Conservation (phyloP, 768 basidiomycete species). For the Pleurotus giganteus region DNA sequence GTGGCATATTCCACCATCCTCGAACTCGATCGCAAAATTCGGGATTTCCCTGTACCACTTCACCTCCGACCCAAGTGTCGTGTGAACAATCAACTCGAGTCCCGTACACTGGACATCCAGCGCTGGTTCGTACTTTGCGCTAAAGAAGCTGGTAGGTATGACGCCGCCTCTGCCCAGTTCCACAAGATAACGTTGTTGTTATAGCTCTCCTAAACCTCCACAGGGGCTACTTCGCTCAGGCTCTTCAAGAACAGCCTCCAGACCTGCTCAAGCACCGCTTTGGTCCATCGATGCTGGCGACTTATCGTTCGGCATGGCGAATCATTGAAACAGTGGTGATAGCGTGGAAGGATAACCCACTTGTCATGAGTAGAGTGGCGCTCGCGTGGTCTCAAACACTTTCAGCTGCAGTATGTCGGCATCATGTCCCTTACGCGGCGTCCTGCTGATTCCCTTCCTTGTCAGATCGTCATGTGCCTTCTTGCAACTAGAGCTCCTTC, state of each 20-base stretch:
- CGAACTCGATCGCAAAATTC: slow-evolving; percentile 57
- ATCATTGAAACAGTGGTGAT: slow-evolving; percentile 48
- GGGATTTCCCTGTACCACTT: slow-evolving; percentile 54
- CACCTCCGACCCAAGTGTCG: slow-evolving; percentile 39
- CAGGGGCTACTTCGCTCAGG: slow-evolving; percentile 65
- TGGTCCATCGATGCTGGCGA: slow-evolving; percentile 67
- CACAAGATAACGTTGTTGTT: neutral
- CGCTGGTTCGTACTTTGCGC: slow-evolving; percentile 39
- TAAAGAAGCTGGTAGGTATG: slow-evolving; percentile 48
- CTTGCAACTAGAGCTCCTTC: slow-evolving; percentile 48
- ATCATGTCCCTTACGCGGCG: neutral
- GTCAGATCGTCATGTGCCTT: slow-evolving; percentile 59
- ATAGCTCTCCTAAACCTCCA: slow-evolving; percentile 64
- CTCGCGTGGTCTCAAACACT: slow-evolving; percentile 67
- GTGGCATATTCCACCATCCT: slow-evolving; percentile 52
- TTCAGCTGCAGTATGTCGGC: slow-evolving; percentile 57
- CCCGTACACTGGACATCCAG: slow-evolving; percentile 32
- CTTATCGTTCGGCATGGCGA: slow-evolving; percentile 72
- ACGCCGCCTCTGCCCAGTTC: neutral
- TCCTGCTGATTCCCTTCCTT: neutral
- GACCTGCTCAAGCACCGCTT: slow-evolving; percentile 62
- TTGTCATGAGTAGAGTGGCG: slow-evolving; percentile 42
- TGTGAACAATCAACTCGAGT: slow-evolving; percentile 15
- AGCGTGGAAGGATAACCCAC: slow-evolving; percentile 38
- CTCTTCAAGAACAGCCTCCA: slow-evolving; percentile 54